Base-by-base conservation (phyloP, 495 filamentous ascomycete genomes). In the Talaromyces thailandensis region DNA sequence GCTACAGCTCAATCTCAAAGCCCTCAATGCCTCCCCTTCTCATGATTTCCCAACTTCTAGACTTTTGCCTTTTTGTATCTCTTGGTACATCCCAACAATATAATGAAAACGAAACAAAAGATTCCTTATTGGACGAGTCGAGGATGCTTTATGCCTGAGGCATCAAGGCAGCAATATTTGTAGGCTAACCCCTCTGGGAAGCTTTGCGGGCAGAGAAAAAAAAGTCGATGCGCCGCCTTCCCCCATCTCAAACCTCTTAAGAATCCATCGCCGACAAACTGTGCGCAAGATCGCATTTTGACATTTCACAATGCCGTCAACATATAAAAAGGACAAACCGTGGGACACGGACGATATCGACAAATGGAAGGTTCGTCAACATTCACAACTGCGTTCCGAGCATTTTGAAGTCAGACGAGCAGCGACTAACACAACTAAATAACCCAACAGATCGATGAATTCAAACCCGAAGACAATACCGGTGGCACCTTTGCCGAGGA, bases 301-400 rank as follows among this genome's bases (percentile, higher is more conserved):
- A 12, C 25, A 21, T 31, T 31, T 56, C 72, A 79, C 61, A 45
- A 97, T 97, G 93, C 93, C 93, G 61, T 95, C 91, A 59, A 96
- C 91, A 62, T 87, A 96, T 79, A 94, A 96, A 63, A 87, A 83
- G 63, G 92, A 96, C 5, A 98, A 98, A 73, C 90, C 94, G 37
- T 98, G 93, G 94, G 93, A 98, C 73, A 96, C 92, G 56, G 92
- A 94, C 62, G 94, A 96, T 68, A 92, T 97, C 65, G 93, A 98
- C 73, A 96, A 96, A 71, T 98, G 93, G 93, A 94, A 92, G 83
- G 84, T 90, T 64, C 62, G 67, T 70, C 37, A 14, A 55, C 24
- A 55, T 11, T 7, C 8, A 3, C 23, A 55, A 6, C 23, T 7
- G 51, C 37, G 9, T 48, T 6, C 7, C n/a, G 18, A 48, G n/a